Percentiles rank a stretch among this genome's conserved stretches.
Conservation (phyloP, 2,329 filamentous ascomycete species). For the Gyromitra esculenta region DNA sequence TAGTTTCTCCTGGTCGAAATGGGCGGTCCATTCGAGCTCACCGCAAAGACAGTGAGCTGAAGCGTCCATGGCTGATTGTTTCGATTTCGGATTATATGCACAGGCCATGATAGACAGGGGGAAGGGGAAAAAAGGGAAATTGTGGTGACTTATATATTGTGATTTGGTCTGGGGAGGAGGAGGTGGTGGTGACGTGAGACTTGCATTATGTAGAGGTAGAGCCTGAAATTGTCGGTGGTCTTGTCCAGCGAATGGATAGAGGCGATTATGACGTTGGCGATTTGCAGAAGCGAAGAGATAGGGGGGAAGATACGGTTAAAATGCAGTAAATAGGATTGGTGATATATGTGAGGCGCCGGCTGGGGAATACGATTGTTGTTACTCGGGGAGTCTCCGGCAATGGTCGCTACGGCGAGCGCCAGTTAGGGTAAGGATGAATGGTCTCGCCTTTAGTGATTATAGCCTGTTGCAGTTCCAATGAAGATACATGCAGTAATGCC, state of each 20-base stretch:
- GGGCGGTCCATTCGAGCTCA: slow-evolving; percentile 43
- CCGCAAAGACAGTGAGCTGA: slow-evolving; percentile 44
- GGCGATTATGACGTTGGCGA: neutral
- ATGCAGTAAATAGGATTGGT: neutral
- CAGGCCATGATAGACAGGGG: neutral
- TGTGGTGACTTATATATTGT: slow-evolving; percentile 1
- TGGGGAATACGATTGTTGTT: neutral
- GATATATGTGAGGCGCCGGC: neutral
- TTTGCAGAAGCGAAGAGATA: neutral
- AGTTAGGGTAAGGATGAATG: neutral
- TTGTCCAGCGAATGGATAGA: neutral
- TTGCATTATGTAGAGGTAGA: neutral
- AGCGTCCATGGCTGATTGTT: slow-evolving; percentile 20
- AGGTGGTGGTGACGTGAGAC: neutral
- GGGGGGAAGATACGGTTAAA: neutral
- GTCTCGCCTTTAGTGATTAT: neutral
- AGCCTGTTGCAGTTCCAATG: neutral
- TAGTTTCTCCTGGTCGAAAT: slow-evolving; percentile 17
- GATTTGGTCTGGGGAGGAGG: neutral
- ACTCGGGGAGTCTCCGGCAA: neutral
- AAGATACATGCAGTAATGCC: neutral
- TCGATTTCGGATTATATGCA: neutral
- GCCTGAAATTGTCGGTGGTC: neutral
- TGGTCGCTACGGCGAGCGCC: neutral
- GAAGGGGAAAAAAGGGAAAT: neutral